Conservation (phyloP, 768 basidiomycete genomes). For the Strobilomyces dryophilus region DNA sequence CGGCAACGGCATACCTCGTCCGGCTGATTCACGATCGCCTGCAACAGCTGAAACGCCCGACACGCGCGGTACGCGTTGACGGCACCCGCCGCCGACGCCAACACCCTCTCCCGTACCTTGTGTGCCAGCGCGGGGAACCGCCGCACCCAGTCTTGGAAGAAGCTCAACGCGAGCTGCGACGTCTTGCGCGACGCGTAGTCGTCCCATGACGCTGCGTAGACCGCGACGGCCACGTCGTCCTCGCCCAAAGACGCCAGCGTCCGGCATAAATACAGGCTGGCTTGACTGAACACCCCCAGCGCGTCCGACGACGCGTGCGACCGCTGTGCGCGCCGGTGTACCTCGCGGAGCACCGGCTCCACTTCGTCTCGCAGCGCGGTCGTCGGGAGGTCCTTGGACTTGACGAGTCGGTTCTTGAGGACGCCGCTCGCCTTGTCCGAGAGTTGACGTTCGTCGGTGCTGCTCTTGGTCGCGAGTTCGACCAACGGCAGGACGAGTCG, state of each 20-base stretch:
- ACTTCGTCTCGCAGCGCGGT: conserved; percentile 28
- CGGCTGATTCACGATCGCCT: conserved; percentile 52
- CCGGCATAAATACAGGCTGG: conserved; percentile 66
- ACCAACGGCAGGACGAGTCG: conserved; percentile 73
- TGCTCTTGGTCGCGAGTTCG: conserved; percentile 62
- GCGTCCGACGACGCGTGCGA: conserved; percentile 57
- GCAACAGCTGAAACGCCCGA: conserved; percentile 72
- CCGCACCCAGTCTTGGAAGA: conserved; percentile 76
- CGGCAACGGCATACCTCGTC: conserved; percentile 16
- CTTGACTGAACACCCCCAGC: conserved; percentile 60
- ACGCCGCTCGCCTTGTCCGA: conserved; percentile 83
- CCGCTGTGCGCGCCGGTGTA: conserved; percentile 73
- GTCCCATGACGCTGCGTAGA: conserved; percentile 61
- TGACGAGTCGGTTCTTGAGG: conserved; percentile 67
- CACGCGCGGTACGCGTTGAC: conserved; percentile 74
- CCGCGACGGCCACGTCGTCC: conserved; percentile 42
- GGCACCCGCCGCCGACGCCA: conserved; percentile 51
- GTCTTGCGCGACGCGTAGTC: conserved; percentile 83
- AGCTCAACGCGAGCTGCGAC: conserved; percentile 64
- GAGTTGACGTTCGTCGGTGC: conserved; percentile 81
- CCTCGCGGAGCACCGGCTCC: conserved; percentile 47
- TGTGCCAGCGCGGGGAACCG: conserved; percentile 65
- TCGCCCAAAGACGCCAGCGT: conserved; percentile 37
- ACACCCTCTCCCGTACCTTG: conserved; percentile 56
- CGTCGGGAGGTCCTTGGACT: conserved; percentile 63